Evolutionary conservation across 2,329 filamentous ascomycete genomes (phyloP).

Genomic region (Aspergillus glaucus): DNA sequence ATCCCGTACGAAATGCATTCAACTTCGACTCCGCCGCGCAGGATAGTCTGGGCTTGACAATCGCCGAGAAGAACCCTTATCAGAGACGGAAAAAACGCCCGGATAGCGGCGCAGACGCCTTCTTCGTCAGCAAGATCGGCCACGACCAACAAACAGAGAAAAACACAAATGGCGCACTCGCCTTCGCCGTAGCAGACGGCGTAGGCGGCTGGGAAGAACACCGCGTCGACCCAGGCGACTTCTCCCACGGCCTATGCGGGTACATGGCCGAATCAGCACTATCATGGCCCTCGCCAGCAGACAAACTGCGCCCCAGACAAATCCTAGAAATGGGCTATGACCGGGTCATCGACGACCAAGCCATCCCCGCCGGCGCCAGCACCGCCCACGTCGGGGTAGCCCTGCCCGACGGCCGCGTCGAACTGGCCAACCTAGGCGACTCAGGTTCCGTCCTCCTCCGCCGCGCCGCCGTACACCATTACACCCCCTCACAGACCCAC

Average conservation of each 20-base stretch:
- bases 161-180: constrained; percentile 48
- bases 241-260: constrained; percentile 87
- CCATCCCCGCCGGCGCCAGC: constrained; percentile 75
- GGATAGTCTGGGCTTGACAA: constrained; percentile 30
- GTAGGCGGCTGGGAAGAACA: constrained; percentile 94
- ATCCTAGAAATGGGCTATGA: constrained; percentile 83
- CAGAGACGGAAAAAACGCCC: constrained; percentile 59
- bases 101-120: constrained; percentile 88
- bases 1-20: constrained; percentile 63
- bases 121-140: constrained; percentile 81
- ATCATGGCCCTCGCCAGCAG: constrained; percentile 41
- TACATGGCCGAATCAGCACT: constrained; percentile 79
- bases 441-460: constrained; percentile 86
- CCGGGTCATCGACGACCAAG: constrained; percentile 65
- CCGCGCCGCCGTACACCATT: constrained; percentile 75
- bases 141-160: constrained; percentile 55
- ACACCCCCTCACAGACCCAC: constrained; percentile 83
- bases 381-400: constrained; percentile 86
- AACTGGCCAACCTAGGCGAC: constrained; percentile 91
- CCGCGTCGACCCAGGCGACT: constrained; percentile 88
- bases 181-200: constrained; percentile 86
- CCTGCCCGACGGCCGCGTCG: constrained; percentile 64
- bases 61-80: constrained; percentile 39
- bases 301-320: constrained; percentile 52
- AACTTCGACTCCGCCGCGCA: constrained; percentile 56